Conservation (phyloP, 2,329 filamentous ascomycete species). For the Rhinocladiella mackenziei region DNA sequence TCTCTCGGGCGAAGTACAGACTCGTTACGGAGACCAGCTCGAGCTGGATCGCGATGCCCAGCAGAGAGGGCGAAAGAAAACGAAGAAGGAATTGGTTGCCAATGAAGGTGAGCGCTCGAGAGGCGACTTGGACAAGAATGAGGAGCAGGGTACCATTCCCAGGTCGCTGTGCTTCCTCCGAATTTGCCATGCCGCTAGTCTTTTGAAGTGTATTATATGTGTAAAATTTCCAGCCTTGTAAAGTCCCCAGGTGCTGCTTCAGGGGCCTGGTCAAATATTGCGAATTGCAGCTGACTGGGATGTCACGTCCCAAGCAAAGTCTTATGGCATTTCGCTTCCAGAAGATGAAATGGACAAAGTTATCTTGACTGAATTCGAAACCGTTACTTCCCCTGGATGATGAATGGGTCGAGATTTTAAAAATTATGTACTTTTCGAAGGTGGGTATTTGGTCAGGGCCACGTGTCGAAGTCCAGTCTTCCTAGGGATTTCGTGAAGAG, state of each 20-base stretch:
- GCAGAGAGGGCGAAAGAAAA: conserved; percentile 75
- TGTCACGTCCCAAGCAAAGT: no score
- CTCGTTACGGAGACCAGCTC: conserved; percentile 90
- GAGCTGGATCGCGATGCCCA: conserved; percentile 83
- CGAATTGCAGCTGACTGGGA: no score
- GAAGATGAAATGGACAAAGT: no score
- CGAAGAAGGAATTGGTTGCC: conserved; percentile 90
- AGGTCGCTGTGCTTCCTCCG: neutral
- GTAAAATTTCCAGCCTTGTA: no score
- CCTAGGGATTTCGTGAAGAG: no score
- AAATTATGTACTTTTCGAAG: neutral
- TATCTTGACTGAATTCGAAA: no score
- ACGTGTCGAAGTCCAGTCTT: conserved; percentile 1
- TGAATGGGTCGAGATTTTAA: neutral
- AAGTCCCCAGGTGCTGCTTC: no score
- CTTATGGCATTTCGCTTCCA: no score
- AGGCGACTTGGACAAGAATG: conserved; percentile 80
- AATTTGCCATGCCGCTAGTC: no score
- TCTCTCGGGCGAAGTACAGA: conserved; percentile 92
- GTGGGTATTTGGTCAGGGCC: neutral
- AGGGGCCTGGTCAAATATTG: no score
- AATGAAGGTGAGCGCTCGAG: conserved; percentile 82
- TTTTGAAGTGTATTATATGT: neutral
- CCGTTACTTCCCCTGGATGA: no score
- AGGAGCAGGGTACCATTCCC: conserved; percentile 63